Evolutionary conservation across 176 grass and related monocot genomes (phyloP).

Genomic region (Alopecurus myosuroides): DNA sequence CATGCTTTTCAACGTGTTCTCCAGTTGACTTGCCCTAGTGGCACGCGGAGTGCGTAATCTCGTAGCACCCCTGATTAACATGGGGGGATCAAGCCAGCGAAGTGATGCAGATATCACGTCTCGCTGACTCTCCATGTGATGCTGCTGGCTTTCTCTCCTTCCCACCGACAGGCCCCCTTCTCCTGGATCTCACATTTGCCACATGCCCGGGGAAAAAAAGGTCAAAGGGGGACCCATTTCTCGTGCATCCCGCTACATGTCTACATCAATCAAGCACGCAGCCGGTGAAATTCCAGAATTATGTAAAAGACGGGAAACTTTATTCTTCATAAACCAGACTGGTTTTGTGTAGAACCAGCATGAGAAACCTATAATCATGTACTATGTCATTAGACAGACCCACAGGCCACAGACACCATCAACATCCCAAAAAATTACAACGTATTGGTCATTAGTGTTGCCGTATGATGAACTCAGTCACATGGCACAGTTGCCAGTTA

Average conservation of each 20-base stretch:
- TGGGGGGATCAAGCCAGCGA: no score
- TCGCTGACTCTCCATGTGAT: background rate
- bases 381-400: background rate
- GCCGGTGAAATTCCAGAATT: background rate
- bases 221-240: background rate
- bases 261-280: background rate
- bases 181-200: background rate
- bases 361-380: background rate
- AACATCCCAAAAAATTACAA: conserved; percentile 9
- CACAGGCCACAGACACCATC: no score
- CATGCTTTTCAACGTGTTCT: background rate
- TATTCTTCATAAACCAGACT: background rate
- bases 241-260: background rate
- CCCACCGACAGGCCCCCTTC: background rate
- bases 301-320: background rate
- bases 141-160: background rate
- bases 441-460: background rate
- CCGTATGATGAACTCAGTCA: background rate
- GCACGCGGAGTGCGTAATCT: background rate
- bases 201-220: background rate
- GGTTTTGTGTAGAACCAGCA: background rate
- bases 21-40: background rate
- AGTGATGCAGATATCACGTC: no score
- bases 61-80: no score
- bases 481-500: background rate